Conservation (phyloP, 306 rosid species). For the Hippophae rhamnoides region DNA sequence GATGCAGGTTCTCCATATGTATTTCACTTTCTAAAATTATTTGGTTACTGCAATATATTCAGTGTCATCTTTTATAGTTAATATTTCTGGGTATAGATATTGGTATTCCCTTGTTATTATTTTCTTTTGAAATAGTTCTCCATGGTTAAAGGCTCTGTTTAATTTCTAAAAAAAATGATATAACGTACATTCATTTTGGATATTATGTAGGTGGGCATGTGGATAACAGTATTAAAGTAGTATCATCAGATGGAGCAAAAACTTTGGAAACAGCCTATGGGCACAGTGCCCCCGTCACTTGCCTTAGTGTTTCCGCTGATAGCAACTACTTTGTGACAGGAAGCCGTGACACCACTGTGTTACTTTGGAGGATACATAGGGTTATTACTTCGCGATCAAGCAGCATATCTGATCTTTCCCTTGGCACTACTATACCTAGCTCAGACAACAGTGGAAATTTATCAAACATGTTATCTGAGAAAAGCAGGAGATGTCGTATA, state of each 20-base stretch:
- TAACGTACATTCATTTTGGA: slow-evolving; percentile 11
- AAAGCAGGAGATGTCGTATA: slow-evolving; percentile 52
- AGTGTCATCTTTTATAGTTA: not conserved
- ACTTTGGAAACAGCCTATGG: slow-evolving; percentile 84
- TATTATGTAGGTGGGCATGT: slow-evolving; percentile 77
- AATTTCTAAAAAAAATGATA: slow-evolving; percentile 12
- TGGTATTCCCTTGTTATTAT: not conserved
- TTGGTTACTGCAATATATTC: too few relatives aligned
- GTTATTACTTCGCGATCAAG: slow-evolving; percentile 43
- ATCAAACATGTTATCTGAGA: slow-evolving; percentile 43
- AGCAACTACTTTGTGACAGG: slow-evolving; percentile 84
- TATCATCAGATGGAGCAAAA: slow-evolving; percentile 88
- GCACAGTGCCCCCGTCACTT: slow-evolving; percentile 90
- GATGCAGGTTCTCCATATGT: too few relatives aligned
- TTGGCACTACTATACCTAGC: slow-evolving; percentile 30
- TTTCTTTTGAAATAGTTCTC: slow-evolving; percentile 2
- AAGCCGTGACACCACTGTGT: slow-evolving; percentile 70
- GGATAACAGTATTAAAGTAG: slow-evolving; percentile 72
- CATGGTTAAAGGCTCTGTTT: slow-evolving; percentile 11
- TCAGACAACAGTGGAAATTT: slow-evolving; percentile 44
- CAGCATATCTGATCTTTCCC: slow-evolving; percentile 40
- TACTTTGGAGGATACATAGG: slow-evolving; percentile 84
- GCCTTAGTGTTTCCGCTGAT: slow-evolving; percentile 76
- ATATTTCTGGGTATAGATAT: too few relatives aligned
- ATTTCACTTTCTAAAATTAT: not conserved